A percentile compares a stretch with the other conserved stretches of the same genome.
Conservation (phyloP, 1,284 basidiomycete genomes). For the Ustilago shanxiensis region DNA sequence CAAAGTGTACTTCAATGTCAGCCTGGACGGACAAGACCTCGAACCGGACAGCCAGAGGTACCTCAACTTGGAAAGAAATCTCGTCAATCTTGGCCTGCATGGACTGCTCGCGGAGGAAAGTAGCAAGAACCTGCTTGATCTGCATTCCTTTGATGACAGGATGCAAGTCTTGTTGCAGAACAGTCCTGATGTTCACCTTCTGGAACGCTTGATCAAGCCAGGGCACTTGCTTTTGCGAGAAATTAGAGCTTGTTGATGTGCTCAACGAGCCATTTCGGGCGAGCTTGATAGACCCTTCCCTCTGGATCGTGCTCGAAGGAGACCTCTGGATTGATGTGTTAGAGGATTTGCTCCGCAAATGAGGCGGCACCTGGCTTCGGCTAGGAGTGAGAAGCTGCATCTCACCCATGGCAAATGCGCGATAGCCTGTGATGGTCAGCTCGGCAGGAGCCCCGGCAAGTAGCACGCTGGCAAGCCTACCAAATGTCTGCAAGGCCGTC, state of each 20-base stretch:
- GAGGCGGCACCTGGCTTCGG: conserved; percentile 29
- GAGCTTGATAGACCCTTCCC: conserved; percentile 8
- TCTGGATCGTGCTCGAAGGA: conserved; percentile 16
- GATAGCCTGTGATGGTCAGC: conserved; percentile 34
- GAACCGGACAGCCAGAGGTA: conserved; percentile 53
- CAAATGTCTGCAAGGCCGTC: conserved; percentile 31
- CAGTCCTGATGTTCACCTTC: conserved; percentile 35
- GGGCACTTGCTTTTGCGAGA: conserved; percentile 45
- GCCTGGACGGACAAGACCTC: conserved; percentile 41
- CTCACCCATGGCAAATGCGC: conserved; percentile 50
- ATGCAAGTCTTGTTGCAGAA: conserved; percentile 26
- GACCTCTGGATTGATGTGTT: conserved; percentile 18
- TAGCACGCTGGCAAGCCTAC: conserved; percentile 26
- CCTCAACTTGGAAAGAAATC: conserved; percentile 41
- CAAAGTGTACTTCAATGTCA: conserved; percentile 56
- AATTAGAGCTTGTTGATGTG: conserved; percentile 18
- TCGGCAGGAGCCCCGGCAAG: conserved; percentile 26
- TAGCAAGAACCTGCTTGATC: conserved; percentile 40
- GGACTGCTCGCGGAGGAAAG: conserved; percentile 29
- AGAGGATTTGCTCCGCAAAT: conserved; percentile 32
- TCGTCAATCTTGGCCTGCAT: conserved; percentile 49
- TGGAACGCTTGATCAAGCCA: conserved; percentile 61
- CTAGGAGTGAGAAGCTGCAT: conserved; percentile 16
- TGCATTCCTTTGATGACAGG: conserved; percentile 26
- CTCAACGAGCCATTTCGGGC: conserved; percentile 21